Percentiles rank a stretch among this genome's conserved stretches.
Evolutionary conservation across 441 rosid species (phyloP).

Genomic region (Adansonia madagascariensis): DNA sequence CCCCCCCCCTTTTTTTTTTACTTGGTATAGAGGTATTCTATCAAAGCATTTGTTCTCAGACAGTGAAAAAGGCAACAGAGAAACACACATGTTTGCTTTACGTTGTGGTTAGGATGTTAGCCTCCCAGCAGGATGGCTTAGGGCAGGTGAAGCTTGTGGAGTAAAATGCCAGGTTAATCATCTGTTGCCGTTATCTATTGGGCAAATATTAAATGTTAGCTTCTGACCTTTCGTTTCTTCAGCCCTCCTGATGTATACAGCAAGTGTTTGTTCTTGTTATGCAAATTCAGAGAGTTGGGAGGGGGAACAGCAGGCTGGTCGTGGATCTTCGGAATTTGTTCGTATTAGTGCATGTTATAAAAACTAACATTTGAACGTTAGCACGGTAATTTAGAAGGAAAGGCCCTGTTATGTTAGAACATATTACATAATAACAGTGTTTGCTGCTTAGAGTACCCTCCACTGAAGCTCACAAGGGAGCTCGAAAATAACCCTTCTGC

Average conservation of each 20-base stretch:
- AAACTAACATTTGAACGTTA: background rate
- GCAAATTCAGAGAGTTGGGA: background rate
- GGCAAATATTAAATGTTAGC: slow-evolving; percentile 32
- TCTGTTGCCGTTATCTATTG: slow-evolving; percentile 33
- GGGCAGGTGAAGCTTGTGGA: slow-evolving; percentile 29
- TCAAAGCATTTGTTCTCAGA: slow-evolving; percentile 45
- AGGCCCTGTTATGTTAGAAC: background rate
- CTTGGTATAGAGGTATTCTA: slow-evolving; percentile 40
- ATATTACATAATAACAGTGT: no score
- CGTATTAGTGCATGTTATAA: background rate
- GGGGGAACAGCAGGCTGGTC: background rate
- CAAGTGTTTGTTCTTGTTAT: background rate
- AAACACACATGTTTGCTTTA: slow-evolving; percentile 30
- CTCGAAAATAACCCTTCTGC: no score
- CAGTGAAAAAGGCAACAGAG: slow-evolving; percentile 36
- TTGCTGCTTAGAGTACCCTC: no score
- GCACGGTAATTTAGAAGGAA: background rate
- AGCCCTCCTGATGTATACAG: background rate
- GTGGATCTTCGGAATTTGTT: background rate
- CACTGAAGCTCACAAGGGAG: no score
- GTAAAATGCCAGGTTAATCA: slow-evolving; percentile 29
- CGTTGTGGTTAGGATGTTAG: slow-evolving; percentile 41
- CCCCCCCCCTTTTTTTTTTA: no score
- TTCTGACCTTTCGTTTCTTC: background rate
- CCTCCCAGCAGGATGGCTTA: slow-evolving; percentile 30